Evolutionary conservation across 2,329 filamentous ascomycete species (phyloP), one percentile per base, ranked within the genome.

Genomic region (Phaeosphaeriaceae sp.): DNA sequence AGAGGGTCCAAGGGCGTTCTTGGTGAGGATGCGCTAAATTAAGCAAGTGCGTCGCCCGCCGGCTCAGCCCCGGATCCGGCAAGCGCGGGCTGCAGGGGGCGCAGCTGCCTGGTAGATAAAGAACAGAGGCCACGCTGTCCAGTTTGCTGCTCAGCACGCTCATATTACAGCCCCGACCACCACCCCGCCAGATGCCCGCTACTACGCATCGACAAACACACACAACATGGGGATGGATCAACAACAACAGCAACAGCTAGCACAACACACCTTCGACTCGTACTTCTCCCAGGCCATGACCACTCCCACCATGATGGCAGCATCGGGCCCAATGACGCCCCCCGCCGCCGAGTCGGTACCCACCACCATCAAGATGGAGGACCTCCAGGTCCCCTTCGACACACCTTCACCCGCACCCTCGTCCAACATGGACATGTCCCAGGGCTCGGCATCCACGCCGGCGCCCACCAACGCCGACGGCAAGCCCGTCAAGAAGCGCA

Each of bases 401-500:
- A 65, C 68, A 24, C 62, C 69, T 7, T 61, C 73, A 22, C 64
- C 63, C 17, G 51, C 67, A 41, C 64, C 68, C 15, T 57, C 69
- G 31, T 61, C 64, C 7, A 54, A 61, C 15, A 54, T 56, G 42
- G 61, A 59, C 48, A 60, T 61, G 19, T 62, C 67, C 22, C 60
- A 70, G 51, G 50, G 67, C 46, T 54, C 63, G 20, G 56, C 66
- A 3, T 36, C 31, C 31, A 68, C 66, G 36, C 66, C 68, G 48
- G 63, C 61, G 9, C 67, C 68, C 53, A 53, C 66, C 54, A 62
- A 63, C 52, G 57, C 69, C 24, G 47, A 55, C 20, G 53, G 47
- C 40, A 95, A 92, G 82, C 84, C 86, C 1, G 81, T 85, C 36
- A 97, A 97, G 87, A 97, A 97, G 87, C 86, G 95, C 72, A 99